Percentiles rank a stretch among this genome's conserved stretches.
Evolutionary conservation across 192 early-diverging fungal species (phyloP).

Genomic region (Podila epicladia): DNA sequence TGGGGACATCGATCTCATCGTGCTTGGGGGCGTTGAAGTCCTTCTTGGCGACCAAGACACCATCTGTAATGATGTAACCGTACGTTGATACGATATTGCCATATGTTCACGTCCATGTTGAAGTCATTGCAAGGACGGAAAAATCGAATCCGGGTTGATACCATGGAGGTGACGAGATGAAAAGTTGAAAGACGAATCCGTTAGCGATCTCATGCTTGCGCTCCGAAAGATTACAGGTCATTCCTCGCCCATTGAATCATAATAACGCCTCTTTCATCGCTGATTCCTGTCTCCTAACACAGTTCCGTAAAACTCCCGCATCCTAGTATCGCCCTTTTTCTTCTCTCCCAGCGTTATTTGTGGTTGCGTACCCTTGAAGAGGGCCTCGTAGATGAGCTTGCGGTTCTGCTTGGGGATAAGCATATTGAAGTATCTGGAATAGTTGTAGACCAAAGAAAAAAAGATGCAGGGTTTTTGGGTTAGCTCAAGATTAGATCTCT

Average conservation of each 20-base stretch:
- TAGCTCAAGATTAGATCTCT: not conserved
- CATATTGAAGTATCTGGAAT: conserved; percentile 73
- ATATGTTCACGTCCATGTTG: too few species aligned
- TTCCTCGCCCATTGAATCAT: not conserved
- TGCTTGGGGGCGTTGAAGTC: conserved; percentile 97
- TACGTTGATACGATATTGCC: not conserved
- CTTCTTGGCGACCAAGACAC: conserved; percentile 99
- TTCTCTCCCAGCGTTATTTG: conserved; percentile 5
- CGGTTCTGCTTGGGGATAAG: conserved; percentile 97
- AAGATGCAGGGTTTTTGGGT: not conserved
- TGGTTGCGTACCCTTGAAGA: conserved; percentile 78
- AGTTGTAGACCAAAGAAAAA: not conserved
- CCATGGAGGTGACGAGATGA: conserved; percentile 1
- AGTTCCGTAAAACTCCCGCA: not conserved
- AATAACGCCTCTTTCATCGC: conserved; percentile 7
- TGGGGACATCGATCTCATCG: conserved; percentile 96
- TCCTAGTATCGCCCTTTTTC: conserved; percentile 19
- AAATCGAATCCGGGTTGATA: not conserved
- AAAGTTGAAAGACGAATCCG: not conserved
- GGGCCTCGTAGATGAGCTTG: conserved; percentile 94
- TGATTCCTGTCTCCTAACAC: not conserved
- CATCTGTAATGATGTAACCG: conserved; percentile 70
- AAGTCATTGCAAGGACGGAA: too few species aligned
- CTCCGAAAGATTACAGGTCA: not conserved
- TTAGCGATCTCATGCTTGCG: not conserved